These are phyloP conservation scores for Ophiosphaerella herpotricha DNA, from an alignment of 2,329 filamentous ascomycete species.

Conservation along the genomic window DNA sequence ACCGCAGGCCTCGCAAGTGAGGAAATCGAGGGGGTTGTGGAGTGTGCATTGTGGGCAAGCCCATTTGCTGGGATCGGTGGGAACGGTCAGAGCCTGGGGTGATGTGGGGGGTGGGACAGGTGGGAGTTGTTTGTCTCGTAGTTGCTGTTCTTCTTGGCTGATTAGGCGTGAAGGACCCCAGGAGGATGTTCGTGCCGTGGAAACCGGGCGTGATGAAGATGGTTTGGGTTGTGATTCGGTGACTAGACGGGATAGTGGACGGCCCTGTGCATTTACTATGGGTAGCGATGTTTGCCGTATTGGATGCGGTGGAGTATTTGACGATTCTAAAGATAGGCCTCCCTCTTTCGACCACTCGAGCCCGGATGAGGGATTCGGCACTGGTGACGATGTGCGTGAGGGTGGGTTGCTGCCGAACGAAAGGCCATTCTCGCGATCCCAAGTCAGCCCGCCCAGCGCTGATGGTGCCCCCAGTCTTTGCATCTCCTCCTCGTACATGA, in stretches of 20 bases:
- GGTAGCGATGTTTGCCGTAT: conserved; percentile 14
- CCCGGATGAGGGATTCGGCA: conserved; percentile 14
- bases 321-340: conserved; percentile 37
- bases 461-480: conserved; percentile 47
- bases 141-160: conserved; percentile 31
- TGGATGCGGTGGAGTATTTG: conserved; percentile 8
- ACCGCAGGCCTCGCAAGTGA: conserved; percentile 65
- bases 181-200: conserved; percentile 11
- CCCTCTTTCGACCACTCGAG: conserved; percentile 36
- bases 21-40: conserved; percentile 62
- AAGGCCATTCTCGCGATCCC: conserved; percentile 44
- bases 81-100: conserved; percentile 20
- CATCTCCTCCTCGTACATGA: conserved; percentile 78
- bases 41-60: conserved; percentile 66
- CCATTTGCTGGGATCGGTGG: conserved; percentile 54
- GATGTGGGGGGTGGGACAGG: conserved; percentile 37
- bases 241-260: conserved; percentile 43
- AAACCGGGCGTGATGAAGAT: conserved; percentile 10
- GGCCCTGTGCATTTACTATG: conserved; percentile 21
- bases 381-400: conserved; percentile 53
- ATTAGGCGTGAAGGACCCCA: conserved; percentile 26
- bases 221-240: conserved; percentile 19
- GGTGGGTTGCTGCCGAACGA: conserved; percentile 52
- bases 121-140: conserved; percentile 29
- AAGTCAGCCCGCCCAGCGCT: conserved; percentile 41